A percentile compares a stretch with the other conserved stretches of the same genome.
These are phyloP conservation scores for Rickenella mellea DNA, from an alignment of 768 basidiomycete genomes.

Conservation along the genomic window DNA sequence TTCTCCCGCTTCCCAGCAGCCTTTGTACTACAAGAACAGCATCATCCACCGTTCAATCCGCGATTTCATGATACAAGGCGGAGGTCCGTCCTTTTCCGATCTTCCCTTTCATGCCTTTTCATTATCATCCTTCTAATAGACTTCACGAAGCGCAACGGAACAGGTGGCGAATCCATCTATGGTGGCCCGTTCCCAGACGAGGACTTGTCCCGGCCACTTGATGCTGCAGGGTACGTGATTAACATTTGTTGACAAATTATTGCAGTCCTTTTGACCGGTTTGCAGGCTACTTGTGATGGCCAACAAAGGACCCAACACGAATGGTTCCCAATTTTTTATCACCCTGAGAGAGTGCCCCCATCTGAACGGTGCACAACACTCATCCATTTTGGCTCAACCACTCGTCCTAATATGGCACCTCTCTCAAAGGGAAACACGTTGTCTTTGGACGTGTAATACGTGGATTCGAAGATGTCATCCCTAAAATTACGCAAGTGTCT, in stretches of 20 bases:
- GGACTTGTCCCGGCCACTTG: slow-evolving; percentile 52
- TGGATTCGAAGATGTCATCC: slow-evolving; percentile 51
- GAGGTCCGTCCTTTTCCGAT: slow-evolving; percentile 34
- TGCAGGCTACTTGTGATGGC: slow-evolving; percentile 81
- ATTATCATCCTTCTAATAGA: slow-evolving; percentile 28
- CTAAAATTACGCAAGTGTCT: slow-evolving; percentile 50
- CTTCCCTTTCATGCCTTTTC: neutral
- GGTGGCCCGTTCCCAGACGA: slow-evolving; percentile 72
- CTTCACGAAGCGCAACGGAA: slow-evolving; percentile 72
- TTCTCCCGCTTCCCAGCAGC: slow-evolving; percentile 49
- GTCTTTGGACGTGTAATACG: slow-evolving; percentile 47
- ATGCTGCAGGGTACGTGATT: slow-evolving; percentile 47
- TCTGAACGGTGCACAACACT: slow-evolving; percentile 48
- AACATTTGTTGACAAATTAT: neutral
- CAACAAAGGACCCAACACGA: slow-evolving; percentile 77
- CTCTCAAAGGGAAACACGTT: slow-evolving; percentile 45
- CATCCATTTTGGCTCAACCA: slow-evolving; percentile 21
- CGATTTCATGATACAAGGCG: slow-evolving; percentile 75
- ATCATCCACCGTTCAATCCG: slow-evolving; percentile 73
- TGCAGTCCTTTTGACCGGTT: neutral
- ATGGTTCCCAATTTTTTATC: slow-evolving; percentile 82
- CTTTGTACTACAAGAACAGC: slow-evolving; percentile 76
- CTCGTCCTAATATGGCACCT: slow-evolving; percentile 20
- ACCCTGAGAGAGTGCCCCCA: slow-evolving; percentile 71
- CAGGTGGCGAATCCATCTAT: slow-evolving; percentile 78